Evolutionary conservation across 1,284 basidiomycete genomes (phyloP), one percentile per base, ranked within the genome.

Genomic region (Trichosporon sp.): DNA sequence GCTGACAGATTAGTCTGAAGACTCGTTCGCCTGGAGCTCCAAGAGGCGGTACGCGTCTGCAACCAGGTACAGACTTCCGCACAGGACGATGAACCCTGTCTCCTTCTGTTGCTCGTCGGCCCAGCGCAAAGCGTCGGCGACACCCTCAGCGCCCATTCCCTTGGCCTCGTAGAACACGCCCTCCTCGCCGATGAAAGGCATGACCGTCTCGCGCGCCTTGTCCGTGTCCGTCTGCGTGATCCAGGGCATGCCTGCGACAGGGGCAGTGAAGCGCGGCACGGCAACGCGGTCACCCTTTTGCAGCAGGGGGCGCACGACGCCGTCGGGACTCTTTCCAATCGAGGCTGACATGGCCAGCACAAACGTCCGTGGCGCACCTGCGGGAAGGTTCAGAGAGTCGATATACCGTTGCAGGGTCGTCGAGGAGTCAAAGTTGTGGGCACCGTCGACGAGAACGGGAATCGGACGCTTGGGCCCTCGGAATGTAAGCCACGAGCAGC

Each of bases 211-310:
- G 48, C 31, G 51, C 40, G 93, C 77, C 54, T 87, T 87, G 1
- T 79, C 80, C 1, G 88, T 86, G 2, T 88, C 80, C 0, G 90
- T 89, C 3, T 89, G 84, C 54, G 85, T 87, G 37, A 97, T 90
- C 95, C 95, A 98, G 0, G 94, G 92, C 95, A 98, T 97, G 4
- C 90, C 91, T 12, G 90, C 91, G 0, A 93, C 91, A 0, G 89
- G 89, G 0, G 90, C 88, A 74, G 92, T 91, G 56, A 87, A 87
- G 14, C 83, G 82, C 35, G 92, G 80, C 2, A 88, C 81, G 1
- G 90, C 90, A 26, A 92, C 87, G 26, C 79, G 74, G 72, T 87
- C 81, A 1, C 78, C 78, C 2, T 68, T 63, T 83, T 78, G 63
- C 31, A 93, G 80, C 12, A 94, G 85, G 0, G 90, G 90, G 1